These are phyloP conservation scores for Melastoma candidum DNA, from an alignment of 441 rosid species.

Conservation along the genomic window DNA sequence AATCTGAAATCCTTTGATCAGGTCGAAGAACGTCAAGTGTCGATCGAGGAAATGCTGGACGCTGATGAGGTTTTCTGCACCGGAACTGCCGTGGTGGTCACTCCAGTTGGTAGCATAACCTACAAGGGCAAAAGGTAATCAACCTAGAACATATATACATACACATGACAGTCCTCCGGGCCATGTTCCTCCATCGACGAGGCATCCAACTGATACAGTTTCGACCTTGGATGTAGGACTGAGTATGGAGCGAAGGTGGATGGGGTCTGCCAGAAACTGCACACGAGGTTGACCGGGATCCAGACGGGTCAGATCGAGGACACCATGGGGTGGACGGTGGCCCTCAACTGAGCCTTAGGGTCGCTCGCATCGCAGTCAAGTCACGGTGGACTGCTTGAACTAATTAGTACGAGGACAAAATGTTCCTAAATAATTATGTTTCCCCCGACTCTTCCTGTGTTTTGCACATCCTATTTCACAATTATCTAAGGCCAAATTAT, in stretches of 20 bases:
- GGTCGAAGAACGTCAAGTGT: conserved; percentile 13
- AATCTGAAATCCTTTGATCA: not conserved
- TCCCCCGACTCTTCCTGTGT: no score
- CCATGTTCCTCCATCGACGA: not conserved
- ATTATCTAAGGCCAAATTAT: no score
- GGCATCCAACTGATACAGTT: not conserved
- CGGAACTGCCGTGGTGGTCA: conserved; percentile 15
- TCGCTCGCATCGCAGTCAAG: no score
- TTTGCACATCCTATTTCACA: no score
- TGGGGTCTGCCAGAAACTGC: conserved; percentile 3
- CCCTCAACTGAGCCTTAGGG: not conserved
- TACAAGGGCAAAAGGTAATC: conserved; percentile 9
- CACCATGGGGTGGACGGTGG: conserved; percentile 15
- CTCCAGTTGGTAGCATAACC: conserved; percentile 16
- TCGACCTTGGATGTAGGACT: conserved; percentile 1
- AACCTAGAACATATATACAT: not conserved
- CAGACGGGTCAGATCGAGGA: conserved; percentile 15
- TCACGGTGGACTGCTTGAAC: no score
- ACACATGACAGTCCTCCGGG: not conserved
- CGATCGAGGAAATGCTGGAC: conserved; percentile 9
- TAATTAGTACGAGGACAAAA: no score
- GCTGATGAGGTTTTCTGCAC: conserved; percentile 23
- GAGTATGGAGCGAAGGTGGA: not conserved
- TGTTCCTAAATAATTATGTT: no score
- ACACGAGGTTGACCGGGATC: conserved; percentile 7